phyloP scores from a whole-genome alignment of 768 basidiomycete species.

The Royoungia palumana region DNA sequence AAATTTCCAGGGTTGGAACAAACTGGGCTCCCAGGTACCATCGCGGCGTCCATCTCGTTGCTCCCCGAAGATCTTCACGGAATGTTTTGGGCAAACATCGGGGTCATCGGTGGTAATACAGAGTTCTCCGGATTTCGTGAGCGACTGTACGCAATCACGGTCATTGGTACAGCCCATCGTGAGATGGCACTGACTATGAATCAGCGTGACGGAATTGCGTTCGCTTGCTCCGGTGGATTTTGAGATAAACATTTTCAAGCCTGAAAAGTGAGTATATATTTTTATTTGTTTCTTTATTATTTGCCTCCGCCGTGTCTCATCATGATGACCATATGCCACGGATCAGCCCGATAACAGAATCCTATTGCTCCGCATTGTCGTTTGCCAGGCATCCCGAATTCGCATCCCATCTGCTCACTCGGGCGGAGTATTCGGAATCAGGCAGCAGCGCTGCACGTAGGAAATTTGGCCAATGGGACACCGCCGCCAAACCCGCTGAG shows the following conservation, averaged over 20 bases:
- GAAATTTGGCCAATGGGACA: slow-evolving; percentile 68
- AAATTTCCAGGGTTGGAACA: slow-evolving; percentile 65
- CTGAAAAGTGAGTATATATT: slow-evolving; percentile 59
- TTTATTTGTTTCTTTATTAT: too few species aligned
- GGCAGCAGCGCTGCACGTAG: slow-evolving; percentile 73
- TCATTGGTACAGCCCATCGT: slow-evolving; percentile 13
- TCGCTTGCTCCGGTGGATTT: slow-evolving; percentile 79
- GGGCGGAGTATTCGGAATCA: slow-evolving; percentile 81
- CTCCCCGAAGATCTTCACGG: slow-evolving; percentile 82
- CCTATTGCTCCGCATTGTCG: slow-evolving; percentile 56
- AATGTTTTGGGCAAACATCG: slow-evolving; percentile 96
- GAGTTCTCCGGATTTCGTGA: slow-evolving; percentile 69
- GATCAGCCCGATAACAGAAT: slow-evolving; percentile 61
- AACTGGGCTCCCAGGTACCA: slow-evolving; percentile 69
- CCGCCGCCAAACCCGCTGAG: slow-evolving; percentile 16
- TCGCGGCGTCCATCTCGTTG: slow-evolving; percentile 70
- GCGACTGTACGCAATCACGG: slow-evolving; percentile 60
- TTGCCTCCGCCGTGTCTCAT: slow-evolving; percentile 1
- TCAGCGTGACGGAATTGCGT: slow-evolving; percentile 69
- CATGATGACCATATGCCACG: slow-evolving; percentile 15
- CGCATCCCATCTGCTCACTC: slow-evolving; percentile 55
- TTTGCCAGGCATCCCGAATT: slow-evolving; percentile 57
- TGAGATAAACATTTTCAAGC: slow-evolving; percentile 69
- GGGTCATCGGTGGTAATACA: slow-evolving; percentile 80
- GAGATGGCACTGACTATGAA: slow-evolving; percentile 14